Evolutionary conservation across 2,329 filamentous ascomycete species (phyloP).

Genomic region (Diaporthe vaccinii): DNA sequence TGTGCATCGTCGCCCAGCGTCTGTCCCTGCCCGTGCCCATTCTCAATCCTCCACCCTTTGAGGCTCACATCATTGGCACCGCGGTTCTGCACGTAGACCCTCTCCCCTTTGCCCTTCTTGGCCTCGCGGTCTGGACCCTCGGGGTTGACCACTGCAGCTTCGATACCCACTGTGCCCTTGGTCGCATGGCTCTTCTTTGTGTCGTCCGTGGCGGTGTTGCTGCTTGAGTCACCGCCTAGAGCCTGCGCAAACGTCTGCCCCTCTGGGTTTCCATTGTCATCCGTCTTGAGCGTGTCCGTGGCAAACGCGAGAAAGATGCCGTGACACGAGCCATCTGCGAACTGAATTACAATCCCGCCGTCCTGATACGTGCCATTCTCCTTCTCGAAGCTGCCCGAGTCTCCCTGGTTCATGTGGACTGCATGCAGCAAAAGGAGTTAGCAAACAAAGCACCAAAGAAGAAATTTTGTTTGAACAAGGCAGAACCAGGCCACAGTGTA

Average conservation of each 20-base stretch:
- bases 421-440: no score
- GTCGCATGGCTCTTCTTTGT: conserved; percentile 2
- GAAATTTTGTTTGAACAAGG: no score
- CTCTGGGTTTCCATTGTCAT: conserved; percentile 45
- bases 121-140: conserved; percentile 41
- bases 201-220: conserved; percentile 8
- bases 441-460: no score
- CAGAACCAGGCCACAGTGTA: no score
- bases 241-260: conserved; percentile 43
- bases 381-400: conserved; percentile 41
- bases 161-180: conserved; percentile 40
- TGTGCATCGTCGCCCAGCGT: conserved; percentile 33
- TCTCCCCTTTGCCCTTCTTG: conserved; percentile 40
- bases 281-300: conserved; percentile 52
- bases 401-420: conserved; percentile 51
- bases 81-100: conserved; percentile 42
- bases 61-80: conserved; percentile 32
- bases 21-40: conserved; percentile 38
- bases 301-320: conserved; percentile 56
- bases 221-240: conserved; percentile 33
- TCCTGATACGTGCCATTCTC: conserved; percentile 54
- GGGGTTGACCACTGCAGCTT: conserved; percentile 44
- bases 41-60: conserved; percentile 43
- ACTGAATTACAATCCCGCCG: conserved; percentile 52
- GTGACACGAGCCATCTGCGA: conserved; percentile 53